Evolutionary conservation across 441 rosid species (phyloP), one percentile per base, ranked within the genome.

Genomic region (Geranium incanum): DNA sequence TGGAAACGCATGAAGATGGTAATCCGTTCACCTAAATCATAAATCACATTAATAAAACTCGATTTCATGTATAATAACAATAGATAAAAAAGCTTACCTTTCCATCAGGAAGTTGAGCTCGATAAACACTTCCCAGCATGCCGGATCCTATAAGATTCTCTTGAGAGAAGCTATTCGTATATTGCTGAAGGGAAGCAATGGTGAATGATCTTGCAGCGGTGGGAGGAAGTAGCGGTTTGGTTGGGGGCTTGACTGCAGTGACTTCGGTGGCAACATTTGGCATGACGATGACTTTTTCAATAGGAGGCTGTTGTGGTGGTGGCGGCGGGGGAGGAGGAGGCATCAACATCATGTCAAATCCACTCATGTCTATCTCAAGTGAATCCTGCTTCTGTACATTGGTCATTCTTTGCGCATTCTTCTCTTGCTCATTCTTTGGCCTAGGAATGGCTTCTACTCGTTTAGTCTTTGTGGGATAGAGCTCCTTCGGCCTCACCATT

Each of bases 151-250:
- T 79, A 67, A 87, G 82, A 83, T 91, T 95, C 69, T 91, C 98
- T 81, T 85, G 95, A 78, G 97, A 86, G 84, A 95, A 95, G 88
- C 99, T 95, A 68, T 88, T 88, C 19, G 99, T 95, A 72, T 83
- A 91, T 76, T 89, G 98, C 76, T 95, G 99, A 86, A 95, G 99
- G 64, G 89, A 86, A 57, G 99, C 99, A 72, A 92, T 78, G 60
- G 87, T 81, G 81, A 91, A 91, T 74, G 80, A 78, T 6, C 71
- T 86, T 39, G 78, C 72, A 36, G 89, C 82, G 80, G 78, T 71
- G 59, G 82, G 70, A 43, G 85, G 68, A 13, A 83, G 77, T 41
- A 95, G 66, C 9, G 66, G 38, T 63, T 75, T 83, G 41, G 86
- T 80, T 52, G 85, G 80, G 67, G 66, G 71, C 74, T 71, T 75